These are phyloP conservation scores for Cocos nucifera DNA, from an alignment of 176 grass and related monocot genomes.

Conservation along the genomic window DNA sequence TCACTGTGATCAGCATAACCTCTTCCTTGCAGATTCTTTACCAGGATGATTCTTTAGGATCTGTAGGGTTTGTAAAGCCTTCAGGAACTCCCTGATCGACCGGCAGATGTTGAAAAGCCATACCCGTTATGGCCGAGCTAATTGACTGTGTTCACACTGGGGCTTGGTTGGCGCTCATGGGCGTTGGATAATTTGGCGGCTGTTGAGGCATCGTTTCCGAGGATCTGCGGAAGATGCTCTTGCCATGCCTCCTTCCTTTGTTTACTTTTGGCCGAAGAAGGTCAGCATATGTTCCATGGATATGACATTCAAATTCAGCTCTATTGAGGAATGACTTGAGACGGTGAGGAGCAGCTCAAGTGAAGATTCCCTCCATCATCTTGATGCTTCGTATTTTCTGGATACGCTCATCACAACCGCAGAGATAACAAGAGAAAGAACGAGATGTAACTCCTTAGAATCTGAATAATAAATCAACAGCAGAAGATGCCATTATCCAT, in stretches of 20 bases:
- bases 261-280: constrained; percentile 44
- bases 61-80: constrained; percentile 25
- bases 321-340: constrained; percentile 89
- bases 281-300: constrained; percentile 51
- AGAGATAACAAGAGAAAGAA: constrained; percentile 22
- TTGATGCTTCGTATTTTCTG: constrained; percentile 94
- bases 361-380: constrained; percentile 98
- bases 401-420: constrained; percentile 87
- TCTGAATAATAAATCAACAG: no score
- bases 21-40: constrained; percentile 8
- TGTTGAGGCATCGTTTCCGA: constrained; percentile 50
- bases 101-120: constrained; percentile 40
- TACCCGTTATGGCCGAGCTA: no score
- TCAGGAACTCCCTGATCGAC: constrained; percentile 43
- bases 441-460: neutral
- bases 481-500: no score
- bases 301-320: constrained; percentile 66
- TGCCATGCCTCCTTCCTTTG: constrained; percentile 39
- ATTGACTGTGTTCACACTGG: no score
- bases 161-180: constrained; percentile 66
- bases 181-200: constrained; percentile 60
- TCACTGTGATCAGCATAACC: constrained; percentile 42
- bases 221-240: constrained; percentile 39
- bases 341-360: constrained; percentile 85
- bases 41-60: constrained; percentile 35